Base-by-base conservation (phyloP, 768 basidiomycete species). In the Suillus ampliporus region DNA sequence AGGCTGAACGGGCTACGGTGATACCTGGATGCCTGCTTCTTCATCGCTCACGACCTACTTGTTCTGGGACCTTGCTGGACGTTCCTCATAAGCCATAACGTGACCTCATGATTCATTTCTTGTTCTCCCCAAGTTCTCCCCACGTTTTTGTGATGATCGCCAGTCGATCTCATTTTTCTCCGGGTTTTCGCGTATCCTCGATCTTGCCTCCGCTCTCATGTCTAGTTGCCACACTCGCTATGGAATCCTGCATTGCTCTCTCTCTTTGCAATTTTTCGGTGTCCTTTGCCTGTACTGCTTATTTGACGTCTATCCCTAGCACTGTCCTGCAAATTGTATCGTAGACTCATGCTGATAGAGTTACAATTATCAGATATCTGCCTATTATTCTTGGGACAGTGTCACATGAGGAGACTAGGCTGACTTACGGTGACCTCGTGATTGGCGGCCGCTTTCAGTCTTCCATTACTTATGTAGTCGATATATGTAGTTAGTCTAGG, bases 1-100 rank as follows among this genome's bases (percentile, higher is more conserved):
- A 82, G 89, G 56, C 78, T 91, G 11, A 56, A 65, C 38, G 66
- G 61, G 23, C 65, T 76, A 44, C 66, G 44, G 64, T 74, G 64
- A 74, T 59, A 43, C 23, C 53, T 37, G 23, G 15, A 51, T 41
- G 5, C 46, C 44, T 34, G 15, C 34, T 52, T 60, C 19, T 15
- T 23, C 62, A 61, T 17, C 61, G 64, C 48, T 35, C 67, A 43
- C 71, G 43, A 23, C 35, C 31, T 26, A 57, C 11, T 61, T 57
- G 57, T 54, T 59, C 56, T 31, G 52, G 38, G 54, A 56, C 21
- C 23, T 62, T 57, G 28, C n/a, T n/a, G n/a, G n/a, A n/a, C n/a
- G n/a, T n/a, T n/a, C n/a, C 52, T 41, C 23, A 23, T 37, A 34
- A 43, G 26, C 13, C 31, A 41, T 60, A 5, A 38, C 35, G 37